Base-by-base conservation (phyloP, 2,329 filamentous ascomycete species). In the Microsporum ferrugineum region DNA sequence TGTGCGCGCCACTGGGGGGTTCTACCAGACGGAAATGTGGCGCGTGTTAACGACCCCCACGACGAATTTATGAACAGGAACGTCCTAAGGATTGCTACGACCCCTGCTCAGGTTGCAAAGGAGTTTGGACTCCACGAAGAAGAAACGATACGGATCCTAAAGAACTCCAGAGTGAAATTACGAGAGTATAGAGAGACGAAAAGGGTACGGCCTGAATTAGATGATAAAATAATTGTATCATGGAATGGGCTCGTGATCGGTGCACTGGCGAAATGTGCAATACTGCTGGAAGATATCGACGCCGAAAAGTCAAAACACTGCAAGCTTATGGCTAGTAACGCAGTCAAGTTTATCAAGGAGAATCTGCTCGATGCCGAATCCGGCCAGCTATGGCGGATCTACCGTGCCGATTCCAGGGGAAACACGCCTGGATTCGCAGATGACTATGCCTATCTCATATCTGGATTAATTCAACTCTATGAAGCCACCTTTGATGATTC, bases 11-110 rank as follows among this genome's bases (percentile, higher is more conserved):
- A 96, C 73, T 97, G 89, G 84, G 88, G 89, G 63, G 87, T 96
- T 12, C 82, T 83, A 36, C 81, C 88, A 45, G 85, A 95, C 66
- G 94, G 94, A 51, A 97, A 99, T 68, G 87, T 99, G 0, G 83
- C 86, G 38, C 84, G 86, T 2, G 83, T 87, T 60, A 85, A 92
- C 67, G 94, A 99, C 70, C 87, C 89, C 0, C 88, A 95, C 68
- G 92, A 97, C 70, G 92, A 97, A 69, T 92, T 97, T 63, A 87
- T 95, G 69, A 91, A 92, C 68, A 90, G 95, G 71, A 99, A 97
- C 69, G 91, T 96, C 3, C 76, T 96, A 1, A 84, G 85, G 41
- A 81, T 95, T 31, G 82, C 82, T 39, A 84, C 82, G 63, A 88
- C 86, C 0, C 80, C 85, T 0, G 79, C 81, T 23, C 84, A 87